phyloP scores from a whole-genome alignment of 78 protist genomes.

The Chrysochromulina parva region DNA sequence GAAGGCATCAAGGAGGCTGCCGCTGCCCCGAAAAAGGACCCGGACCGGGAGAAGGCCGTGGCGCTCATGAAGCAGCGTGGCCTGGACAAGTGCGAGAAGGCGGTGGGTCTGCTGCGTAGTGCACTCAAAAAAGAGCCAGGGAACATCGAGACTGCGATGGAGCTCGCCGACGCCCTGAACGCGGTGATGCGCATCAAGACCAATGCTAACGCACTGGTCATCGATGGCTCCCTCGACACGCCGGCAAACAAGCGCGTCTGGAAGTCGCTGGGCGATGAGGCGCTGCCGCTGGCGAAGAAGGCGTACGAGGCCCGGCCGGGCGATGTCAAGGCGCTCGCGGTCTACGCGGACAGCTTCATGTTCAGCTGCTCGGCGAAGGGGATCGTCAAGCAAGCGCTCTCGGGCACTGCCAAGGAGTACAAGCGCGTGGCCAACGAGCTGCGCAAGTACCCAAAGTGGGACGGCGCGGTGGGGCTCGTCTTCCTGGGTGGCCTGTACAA shows the following conservation, averaged over 20 bases:
- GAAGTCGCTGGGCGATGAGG: background rate
- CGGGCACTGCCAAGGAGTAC: background rate
- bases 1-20: too few species aligned
- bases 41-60: background rate
- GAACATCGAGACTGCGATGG: background rate
- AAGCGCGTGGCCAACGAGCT: background rate
- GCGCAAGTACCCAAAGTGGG: background rate
- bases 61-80: background rate
- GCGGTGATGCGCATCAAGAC: conserved; percentile 17
- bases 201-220: background rate
- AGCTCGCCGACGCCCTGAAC: conserved; percentile 22
- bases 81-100: background rate
- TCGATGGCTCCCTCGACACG: background rate
- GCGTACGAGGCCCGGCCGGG: background rate
- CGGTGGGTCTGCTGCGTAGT: too few species aligned
- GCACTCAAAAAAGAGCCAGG: background rate
- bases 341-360: conserved; percentile 13
- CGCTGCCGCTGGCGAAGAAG: background rate
- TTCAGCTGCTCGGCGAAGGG: background rate
- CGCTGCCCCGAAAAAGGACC: background rate
- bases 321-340: background rate
- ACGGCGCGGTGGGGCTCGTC: background rate
- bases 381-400: background rate
- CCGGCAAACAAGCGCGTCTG: background rate
- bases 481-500: background rate